phyloP scores from a whole-genome alignment of 148 eudicot genomes.

The Hydrangea macrophylla region DNA sequence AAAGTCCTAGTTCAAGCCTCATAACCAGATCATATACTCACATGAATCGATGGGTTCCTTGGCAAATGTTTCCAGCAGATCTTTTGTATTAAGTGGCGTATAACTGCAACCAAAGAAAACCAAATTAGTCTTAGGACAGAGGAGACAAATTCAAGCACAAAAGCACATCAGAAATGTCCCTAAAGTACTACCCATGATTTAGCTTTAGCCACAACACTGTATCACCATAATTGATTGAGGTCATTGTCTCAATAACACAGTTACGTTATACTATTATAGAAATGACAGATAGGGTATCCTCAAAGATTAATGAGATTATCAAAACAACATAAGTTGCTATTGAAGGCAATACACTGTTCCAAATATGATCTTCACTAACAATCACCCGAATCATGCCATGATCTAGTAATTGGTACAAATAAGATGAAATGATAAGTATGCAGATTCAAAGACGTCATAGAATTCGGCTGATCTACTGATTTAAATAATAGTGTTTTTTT shows the following conservation, averaged over 20 bases:
- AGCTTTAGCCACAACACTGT: slow-evolving; percentile 1
- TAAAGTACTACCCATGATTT: neutral
- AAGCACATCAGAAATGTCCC: neutral
- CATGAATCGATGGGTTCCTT: slow-evolving; percentile 76
- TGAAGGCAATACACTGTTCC: neutral
- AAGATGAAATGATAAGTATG: neutral
- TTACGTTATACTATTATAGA: slow-evolving; percentile 3
- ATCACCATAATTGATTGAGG: neutral
- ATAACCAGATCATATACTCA: slow-evolving; percentile 33
- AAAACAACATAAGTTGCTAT: neutral
- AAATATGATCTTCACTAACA: neutral
- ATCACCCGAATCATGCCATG: too few relatives aligned
- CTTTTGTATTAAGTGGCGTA: slow-evolving; percentile 78
- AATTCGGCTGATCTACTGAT: too few relatives aligned
- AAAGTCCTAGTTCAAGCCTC: neutral
- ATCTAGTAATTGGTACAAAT: too few relatives aligned
- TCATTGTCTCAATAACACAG: neutral
- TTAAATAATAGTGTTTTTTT: too few relatives aligned
- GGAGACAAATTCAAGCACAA: neutral
- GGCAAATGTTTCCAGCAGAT: slow-evolving; percentile 67
- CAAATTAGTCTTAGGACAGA: slow-evolving; percentile 13
- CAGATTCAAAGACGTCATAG: too few relatives aligned
- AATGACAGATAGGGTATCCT: neutral
- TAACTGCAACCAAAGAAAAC: slow-evolving; percentile 45
- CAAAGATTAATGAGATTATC: slow-evolving; percentile 2